Conservation (phyloP, 1,139 yeast genomes). For the Candida tropicalis region DNA sequence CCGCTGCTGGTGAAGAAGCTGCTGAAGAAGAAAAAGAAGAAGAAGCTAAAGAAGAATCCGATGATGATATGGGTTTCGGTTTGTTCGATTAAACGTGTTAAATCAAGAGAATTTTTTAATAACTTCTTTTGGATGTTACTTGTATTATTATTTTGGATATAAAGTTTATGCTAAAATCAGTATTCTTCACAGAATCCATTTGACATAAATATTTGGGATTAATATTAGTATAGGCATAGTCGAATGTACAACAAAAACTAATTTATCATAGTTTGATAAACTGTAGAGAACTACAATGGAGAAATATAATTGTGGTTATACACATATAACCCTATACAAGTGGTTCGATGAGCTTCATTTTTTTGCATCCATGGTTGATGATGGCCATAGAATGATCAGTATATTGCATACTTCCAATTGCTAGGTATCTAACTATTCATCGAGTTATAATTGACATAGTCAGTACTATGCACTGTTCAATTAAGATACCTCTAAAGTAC, state of each 20-base stretch:
- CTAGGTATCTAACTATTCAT: no score
- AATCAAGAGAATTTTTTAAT: background rate
- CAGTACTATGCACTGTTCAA: no score
- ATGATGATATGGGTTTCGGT: constrained; percentile 85
- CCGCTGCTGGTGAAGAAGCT: constrained; percentile 58
- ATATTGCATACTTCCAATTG: no score
- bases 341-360: background rate
- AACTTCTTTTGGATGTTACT: constrained; percentile 5
- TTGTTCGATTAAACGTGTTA: constrained; percentile 63
- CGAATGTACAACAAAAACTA: constrained; percentile 1
- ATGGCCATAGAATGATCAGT: no score
- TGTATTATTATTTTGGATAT: constrained; percentile 8
- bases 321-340: no score
- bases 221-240: constrained; percentile 5
- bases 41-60: constrained; percentile 60
- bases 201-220: background rate
- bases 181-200: background rate
- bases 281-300: no score
- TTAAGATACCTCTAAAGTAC: constrained; percentile 4
- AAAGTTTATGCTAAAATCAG: background rate
- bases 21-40: constrained; percentile 60
- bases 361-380: background rate
- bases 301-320: no score
- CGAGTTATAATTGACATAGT: no score
- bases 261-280: background rate